Percentiles rank a stretch among this genome's conserved stretches.
phyloP scores from a whole-genome alignment of 169 alveolate genomes.

The Eimeria tenella region DNA sequence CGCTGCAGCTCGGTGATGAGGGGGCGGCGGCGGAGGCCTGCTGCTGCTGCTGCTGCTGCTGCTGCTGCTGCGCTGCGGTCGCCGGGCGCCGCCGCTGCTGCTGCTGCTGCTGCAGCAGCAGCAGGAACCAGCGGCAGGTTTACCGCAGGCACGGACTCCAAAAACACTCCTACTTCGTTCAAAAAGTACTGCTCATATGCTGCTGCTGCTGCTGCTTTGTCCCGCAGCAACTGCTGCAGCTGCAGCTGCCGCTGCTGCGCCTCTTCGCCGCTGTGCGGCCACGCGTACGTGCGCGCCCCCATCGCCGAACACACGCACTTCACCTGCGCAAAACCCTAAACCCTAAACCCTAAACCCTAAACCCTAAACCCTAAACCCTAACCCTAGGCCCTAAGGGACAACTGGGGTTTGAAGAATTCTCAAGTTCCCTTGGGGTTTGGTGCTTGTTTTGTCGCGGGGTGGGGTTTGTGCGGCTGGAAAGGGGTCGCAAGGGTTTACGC shows the following conservation, averaged over 20 bases:
- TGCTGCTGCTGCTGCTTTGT: conserved; percentile 91
- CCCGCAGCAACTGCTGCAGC: conserved; percentile 88
- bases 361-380: conserved; percentile 21
- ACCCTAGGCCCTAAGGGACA: neutral
- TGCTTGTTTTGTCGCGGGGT: too few relatives aligned
- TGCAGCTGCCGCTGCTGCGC: conserved; percentile 85
- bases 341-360: conserved; percentile 49
- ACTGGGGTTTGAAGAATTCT: neutral
- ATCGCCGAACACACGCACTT: conserved; percentile 63
- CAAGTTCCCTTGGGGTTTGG: neutral
- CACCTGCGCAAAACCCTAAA: conserved; percentile 36
- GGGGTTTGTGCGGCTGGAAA: too few relatives aligned
- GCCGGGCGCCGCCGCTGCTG: conserved; percentile 15
- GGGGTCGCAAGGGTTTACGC: neutral
- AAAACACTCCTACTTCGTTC: conserved; percentile 90
- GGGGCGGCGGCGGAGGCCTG: conserved; percentile 74
- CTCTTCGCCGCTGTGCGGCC: conserved; percentile 67
- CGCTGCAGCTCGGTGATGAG: conserved; percentile 95
- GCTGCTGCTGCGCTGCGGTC: conserved; percentile 20
- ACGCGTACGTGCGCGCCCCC: conserved; percentile 56
- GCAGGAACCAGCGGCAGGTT: conserved; percentile 84
- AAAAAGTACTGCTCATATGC: conserved; percentile 93
- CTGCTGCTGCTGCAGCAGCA: conserved; percentile 69
- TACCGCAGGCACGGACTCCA: conserved; percentile 84
- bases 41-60: conserved; percentile 66